phyloP scores from a whole-genome alignment of 1,284 basidiomycete genomes.

The Leccinum subrobustum region DNA sequence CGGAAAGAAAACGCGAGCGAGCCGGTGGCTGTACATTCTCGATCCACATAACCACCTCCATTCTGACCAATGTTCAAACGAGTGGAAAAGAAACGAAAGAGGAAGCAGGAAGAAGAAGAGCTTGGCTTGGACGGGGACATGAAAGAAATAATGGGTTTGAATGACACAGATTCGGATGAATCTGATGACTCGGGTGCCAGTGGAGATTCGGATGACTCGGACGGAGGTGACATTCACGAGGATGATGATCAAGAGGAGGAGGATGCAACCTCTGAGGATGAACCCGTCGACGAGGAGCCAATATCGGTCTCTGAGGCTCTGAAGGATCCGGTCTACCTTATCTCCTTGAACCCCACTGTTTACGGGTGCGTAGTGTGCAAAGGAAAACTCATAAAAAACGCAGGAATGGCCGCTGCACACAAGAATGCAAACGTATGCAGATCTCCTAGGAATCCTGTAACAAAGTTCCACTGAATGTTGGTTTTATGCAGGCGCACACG shows the following conservation, averaged over 20 bases:
- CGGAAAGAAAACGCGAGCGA: constrained; percentile 18
- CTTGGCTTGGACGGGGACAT: constrained; percentile 67
- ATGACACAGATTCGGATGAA: constrained; percentile 74
- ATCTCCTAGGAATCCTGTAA: constrained; percentile 9
- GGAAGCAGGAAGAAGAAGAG: constrained; percentile 66
- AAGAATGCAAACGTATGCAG: constrained; percentile 63
- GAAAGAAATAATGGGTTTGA: constrained; percentile 69
- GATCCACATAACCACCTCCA: not conserved
- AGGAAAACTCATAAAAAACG: constrained; percentile 68
- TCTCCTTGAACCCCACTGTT: constrained; percentile 51
- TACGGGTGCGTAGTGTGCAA: constrained; percentile 73
- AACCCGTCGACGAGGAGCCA: constrained; percentile 31
- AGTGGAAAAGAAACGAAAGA: constrained; percentile 66
- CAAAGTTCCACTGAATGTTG: constrained; percentile 14
- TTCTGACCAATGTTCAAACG: constrained; percentile 73
- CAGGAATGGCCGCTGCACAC: constrained; percentile 62
- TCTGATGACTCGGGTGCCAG: constrained; percentile 34
- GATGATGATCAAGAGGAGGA: constrained; percentile 33
- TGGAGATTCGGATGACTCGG: constrained; percentile 29
- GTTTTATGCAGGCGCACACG: constrained; percentile 51
- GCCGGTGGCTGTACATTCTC: constrained; percentile 26
- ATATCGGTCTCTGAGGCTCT: constrained; percentile 64
- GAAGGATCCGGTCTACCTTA: constrained; percentile 60
- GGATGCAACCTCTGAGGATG: constrained; percentile 27
- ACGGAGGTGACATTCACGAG: constrained; percentile 23